Conservation (phyloP, 352 stramenopile genomes). For the Globisporangium nunn region DNA sequence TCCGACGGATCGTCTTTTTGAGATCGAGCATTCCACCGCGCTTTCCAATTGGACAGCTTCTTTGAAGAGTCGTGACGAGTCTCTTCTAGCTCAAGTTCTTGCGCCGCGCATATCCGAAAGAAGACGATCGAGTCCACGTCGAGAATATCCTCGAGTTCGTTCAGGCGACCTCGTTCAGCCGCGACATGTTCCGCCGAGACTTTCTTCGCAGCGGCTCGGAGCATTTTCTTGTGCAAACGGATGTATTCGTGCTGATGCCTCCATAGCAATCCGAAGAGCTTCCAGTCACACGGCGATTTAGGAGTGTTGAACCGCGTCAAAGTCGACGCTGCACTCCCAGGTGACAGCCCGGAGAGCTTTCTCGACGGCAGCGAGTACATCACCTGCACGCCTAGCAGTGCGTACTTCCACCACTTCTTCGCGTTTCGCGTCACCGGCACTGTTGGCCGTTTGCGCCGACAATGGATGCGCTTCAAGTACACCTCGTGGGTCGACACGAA, state of each 20-base stretch:
- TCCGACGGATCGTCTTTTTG: constrained; percentile 4
- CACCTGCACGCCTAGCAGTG: constrained; percentile 56
- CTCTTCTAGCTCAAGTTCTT: constrained; percentile 64
- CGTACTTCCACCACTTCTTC: constrained; percentile 74
- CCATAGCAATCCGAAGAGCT: constrained; percentile 50
- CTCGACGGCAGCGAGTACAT: constrained; percentile 31
- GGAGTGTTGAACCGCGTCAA: constrained; percentile 9
- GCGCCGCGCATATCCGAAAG: constrained; percentile 55
- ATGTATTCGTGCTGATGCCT: constrained; percentile 68
- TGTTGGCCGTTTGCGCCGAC: constrained; percentile 49
- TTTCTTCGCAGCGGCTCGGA: constrained; percentile 56
- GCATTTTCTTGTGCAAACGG: constrained; percentile 59
- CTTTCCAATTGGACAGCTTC: constrained; percentile 67
- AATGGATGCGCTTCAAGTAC: constrained; percentile 80
- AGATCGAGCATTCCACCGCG: constrained; percentile 38
- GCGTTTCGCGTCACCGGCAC: constrained; percentile 40
- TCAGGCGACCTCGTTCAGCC: constrained; percentile 34
- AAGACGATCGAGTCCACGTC: constrained; percentile 80
- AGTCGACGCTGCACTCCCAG: constrained; percentile 1
- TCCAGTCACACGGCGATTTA: constrained; percentile 40
- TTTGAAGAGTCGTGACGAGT: constrained; percentile 57
- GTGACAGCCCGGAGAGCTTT: constrained; percentile 2
- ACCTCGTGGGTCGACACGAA: constrained; percentile 76
- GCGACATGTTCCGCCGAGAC: constrained; percentile 33
- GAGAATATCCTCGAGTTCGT: constrained; percentile 62